Evolutionary conservation across 2,329 filamentous ascomycete species (phyloP).

Genomic region (Penicillium crustosum): DNA sequence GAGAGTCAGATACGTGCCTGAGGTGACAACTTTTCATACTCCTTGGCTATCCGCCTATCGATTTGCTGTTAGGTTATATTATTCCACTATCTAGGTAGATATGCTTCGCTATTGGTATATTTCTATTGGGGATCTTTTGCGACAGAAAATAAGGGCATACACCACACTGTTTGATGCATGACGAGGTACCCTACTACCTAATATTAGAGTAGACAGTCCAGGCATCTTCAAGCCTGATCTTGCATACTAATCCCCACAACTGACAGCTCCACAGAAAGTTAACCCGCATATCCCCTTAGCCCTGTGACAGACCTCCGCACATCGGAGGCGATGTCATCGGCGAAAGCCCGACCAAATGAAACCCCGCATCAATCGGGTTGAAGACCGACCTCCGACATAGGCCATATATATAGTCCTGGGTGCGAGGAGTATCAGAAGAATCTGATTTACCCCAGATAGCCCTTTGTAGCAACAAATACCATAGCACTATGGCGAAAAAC

Average conservation of each 20-base stretch:
- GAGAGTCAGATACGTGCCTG: background rate
- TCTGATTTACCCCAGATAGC: background rate
- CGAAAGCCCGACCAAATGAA: conserved; percentile 15
- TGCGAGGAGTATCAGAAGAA: background rate
- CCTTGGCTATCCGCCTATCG: background rate
- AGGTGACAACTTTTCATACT: background rate
- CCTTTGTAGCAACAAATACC: background rate
- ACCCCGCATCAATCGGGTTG: conserved; percentile 30
- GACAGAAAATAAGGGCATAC: background rate
- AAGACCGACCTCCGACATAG: conserved; percentile 25
- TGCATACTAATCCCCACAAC: background rate
- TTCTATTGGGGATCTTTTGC: too few relatives aligned
- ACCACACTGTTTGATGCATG: background rate
- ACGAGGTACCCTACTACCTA: background rate
- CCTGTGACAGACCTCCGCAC: background rate
- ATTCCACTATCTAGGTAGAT: background rate
- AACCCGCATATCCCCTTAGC: background rate
- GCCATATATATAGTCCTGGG: background rate
- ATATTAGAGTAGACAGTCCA: background rate
- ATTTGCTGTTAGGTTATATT: background rate
- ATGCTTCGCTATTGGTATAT: background rate
- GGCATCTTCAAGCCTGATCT: background rate
- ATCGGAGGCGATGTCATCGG: conserved; percentile 12
- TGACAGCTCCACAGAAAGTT: background rate
- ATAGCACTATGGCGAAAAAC: conserved; percentile 32